Evolutionary conservation across 441 rosid species (phyloP), one percentile per base, ranked within the genome.

Genomic region (Macaranga tanarius): DNA sequence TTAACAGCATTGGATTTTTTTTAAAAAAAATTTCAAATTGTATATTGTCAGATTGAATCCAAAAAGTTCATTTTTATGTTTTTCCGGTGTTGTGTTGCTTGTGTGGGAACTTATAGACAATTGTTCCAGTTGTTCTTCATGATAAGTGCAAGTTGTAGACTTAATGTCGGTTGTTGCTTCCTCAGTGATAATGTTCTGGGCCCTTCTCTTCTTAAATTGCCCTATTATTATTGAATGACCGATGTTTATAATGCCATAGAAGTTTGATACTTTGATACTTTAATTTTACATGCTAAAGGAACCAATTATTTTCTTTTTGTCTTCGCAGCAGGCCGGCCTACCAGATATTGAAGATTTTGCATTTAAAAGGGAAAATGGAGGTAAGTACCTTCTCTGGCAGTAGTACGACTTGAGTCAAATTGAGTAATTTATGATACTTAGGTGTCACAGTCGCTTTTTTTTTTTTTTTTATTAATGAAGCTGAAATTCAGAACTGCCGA

Each of bases 341-440:
- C 93, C 91, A 34, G 96, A 88, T 72, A 91, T 95, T 23, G 99
- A 95, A 86, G 96, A 89, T 31, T 86, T 86, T 81, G 89, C 92
- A 8, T 86, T 69, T 82, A 86, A 79, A 50, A 83, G 82, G 76
- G 76, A 79, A 6, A 83, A 77, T 40, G 81, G 75, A 70, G 71
- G 95, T 92, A 79, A 82, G 88, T 69, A 13, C 67, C 69, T 69
- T 63, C 61, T 45, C 42, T 12, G 34, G 42, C 40, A 19, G 63
- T 66, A 42, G 2, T 10, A 26, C 7, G 31, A 51, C 40, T 61
- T 31, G 13, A 65, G 75, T 31, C 11, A 38, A 20, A 23, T 34
- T 54, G 20, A 34, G 34, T 52, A 7, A 2, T 9, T 34, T 31
- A 17, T 61, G 44, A 34, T 34, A 34, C 65, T 34, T 61, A 22